Conservation (phyloP, 768 basidiomycete species). For the Trametes maxima region DNA sequence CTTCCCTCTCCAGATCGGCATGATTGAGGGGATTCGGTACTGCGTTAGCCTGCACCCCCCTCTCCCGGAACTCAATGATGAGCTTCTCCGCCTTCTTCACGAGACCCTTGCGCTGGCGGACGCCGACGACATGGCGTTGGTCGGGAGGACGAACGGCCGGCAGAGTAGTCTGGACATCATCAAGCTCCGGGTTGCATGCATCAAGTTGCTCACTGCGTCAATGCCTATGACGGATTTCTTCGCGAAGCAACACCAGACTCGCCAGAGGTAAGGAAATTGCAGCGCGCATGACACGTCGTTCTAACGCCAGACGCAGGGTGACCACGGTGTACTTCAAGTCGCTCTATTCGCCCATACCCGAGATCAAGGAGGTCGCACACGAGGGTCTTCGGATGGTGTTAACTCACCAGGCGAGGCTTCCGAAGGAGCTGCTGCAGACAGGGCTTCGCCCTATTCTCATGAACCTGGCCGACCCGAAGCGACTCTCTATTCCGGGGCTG, state of each 20-base stretch:
- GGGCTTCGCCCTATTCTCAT: constrained; percentile 95
- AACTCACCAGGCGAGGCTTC: constrained; percentile 85
- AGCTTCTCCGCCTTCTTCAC: constrained; percentile 86
- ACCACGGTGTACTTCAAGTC: constrained; percentile 98
- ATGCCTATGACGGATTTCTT: constrained; percentile 96
- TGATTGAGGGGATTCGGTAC: constrained; percentile 96
- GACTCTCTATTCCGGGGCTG: constrained; percentile 86
- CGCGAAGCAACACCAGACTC: constrained; percentile 76
- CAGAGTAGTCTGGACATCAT: constrained; percentile 82
- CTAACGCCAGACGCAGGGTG: constrained; percentile 54
- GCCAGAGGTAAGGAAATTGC: constrained; percentile 67
- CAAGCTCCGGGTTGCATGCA: constrained; percentile 91
- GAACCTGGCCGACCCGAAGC: constrained; percentile 96
- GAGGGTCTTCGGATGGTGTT: constrained; percentile 90
- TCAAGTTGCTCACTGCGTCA: constrained; percentile 89
- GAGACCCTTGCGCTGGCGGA: constrained; percentile 96
- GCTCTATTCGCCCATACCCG: constrained; percentile 85
- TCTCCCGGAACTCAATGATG: constrained; percentile 89
- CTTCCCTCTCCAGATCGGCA: constrained; percentile 94
- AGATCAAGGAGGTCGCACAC: constrained; percentile 95
- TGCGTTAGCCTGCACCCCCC: constrained; percentile 89
- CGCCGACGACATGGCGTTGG: constrained; percentile 85
- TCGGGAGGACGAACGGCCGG: constrained; percentile 72
- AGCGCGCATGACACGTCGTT: no score
- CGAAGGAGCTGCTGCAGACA: constrained; percentile 93